phyloP scores from a whole-genome alignment of 345 rosid genomes.

The Melaleuca alternifolia region DNA sequence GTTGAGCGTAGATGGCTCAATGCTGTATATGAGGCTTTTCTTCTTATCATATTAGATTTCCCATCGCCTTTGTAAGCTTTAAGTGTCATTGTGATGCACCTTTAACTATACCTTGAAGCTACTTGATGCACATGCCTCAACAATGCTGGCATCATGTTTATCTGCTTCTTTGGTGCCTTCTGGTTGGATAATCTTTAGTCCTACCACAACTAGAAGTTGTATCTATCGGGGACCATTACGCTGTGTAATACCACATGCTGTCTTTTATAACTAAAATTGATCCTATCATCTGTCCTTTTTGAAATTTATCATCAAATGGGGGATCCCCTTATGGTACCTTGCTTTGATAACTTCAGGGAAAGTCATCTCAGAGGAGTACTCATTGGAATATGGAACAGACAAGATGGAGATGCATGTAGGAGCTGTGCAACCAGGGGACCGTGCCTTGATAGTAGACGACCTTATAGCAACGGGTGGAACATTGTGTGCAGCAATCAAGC shows the following conservation, averaged over 20 bases:
- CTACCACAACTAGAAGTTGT: neutral
- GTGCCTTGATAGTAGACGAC: constrained; percentile 79
- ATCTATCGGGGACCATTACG: neutral
- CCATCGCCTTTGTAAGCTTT: neutral
- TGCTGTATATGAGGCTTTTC: neutral
- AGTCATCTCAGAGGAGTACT: constrained; percentile 84
- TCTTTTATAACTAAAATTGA: neutral
- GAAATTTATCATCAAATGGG: neutral
- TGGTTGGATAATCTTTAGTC: neutral
- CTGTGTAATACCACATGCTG: neutral
- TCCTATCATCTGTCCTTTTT: neutral
- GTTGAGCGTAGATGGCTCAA: neutral
- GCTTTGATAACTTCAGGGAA: constrained; percentile 37
- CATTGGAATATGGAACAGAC: constrained; percentile 96
- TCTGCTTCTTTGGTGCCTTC: neutral
- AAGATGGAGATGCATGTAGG: constrained; percentile 97
- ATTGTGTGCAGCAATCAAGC: constrained; percentile 79
- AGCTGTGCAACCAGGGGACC: constrained; percentile 86
- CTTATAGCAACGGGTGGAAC: constrained; percentile 99
- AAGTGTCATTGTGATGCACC: neutral
- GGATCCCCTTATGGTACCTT: neutral
- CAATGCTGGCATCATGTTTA: neutral
- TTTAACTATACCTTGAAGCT: neutral
- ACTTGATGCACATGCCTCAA: neutral
- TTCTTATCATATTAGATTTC: neutral